Evolutionary conservation across 768 basidiomycete species (phyloP).

Genomic region (Brasilioporus rufonigricans): DNA sequence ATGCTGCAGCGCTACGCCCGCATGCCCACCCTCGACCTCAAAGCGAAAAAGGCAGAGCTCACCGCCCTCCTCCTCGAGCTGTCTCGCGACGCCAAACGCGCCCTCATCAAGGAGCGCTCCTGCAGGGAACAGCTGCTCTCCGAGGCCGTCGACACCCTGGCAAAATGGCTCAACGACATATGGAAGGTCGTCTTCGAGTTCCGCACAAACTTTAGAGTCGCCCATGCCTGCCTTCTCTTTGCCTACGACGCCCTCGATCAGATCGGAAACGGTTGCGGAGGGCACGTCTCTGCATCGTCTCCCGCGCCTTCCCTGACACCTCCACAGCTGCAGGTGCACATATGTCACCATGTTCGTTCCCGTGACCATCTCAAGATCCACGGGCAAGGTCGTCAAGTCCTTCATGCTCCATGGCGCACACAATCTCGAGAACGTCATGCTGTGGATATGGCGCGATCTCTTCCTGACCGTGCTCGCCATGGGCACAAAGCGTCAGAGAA

Average conservation of each 20-base stretch:
- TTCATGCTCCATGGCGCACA: conserved; percentile 50
- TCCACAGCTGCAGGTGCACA: conserved; percentile 53
- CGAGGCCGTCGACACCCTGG: conserved; percentile 54
- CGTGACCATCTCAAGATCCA: conserved; percentile 42
- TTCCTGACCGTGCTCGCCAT: conserved; percentile 53
- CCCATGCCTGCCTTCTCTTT: conserved; percentile 57
- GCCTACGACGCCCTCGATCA: conserved; percentile 45
- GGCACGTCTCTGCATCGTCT: conserved; percentile 28
- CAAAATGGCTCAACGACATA: conserved; percentile 60
- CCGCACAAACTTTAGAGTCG: conserved; percentile 46
- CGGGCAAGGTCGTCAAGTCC: conserved; percentile 44
- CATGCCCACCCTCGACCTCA: conserved; percentile 51
- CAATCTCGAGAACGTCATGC: conserved; percentile 42
- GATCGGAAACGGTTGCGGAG: conserved; percentile 39
- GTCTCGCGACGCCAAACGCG: conserved; percentile 49
- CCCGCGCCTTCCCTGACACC: conserved; percentile 5
- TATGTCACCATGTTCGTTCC: conserved; percentile 46
- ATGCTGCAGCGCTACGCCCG: conserved; percentile 37
- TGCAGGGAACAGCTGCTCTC: conserved; percentile 51
- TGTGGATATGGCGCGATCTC: conserved; percentile 73
- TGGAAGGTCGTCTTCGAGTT: conserved; percentile 65
- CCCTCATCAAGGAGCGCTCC: conserved; percentile 52
- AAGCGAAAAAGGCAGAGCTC: conserved; percentile 55
- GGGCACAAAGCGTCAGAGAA: conserved; percentile 28
- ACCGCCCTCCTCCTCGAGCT: conserved; percentile 51